Percentiles rank a stretch among this genome's conserved stretches.
phyloP scores from a whole-genome alignment of 169 alveolate genomes.

The Blepharisma undulans region DNA sequence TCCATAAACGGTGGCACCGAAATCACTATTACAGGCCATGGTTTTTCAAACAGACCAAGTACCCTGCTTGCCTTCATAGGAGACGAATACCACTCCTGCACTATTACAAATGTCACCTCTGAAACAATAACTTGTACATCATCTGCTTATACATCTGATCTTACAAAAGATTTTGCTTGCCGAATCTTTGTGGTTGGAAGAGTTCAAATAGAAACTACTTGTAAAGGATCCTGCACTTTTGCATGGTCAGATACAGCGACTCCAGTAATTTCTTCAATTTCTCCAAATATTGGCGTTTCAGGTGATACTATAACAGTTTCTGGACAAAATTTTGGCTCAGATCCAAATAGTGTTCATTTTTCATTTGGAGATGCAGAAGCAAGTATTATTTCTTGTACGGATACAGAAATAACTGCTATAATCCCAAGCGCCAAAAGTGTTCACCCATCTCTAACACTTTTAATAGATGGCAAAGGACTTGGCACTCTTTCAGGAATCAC shows the following conservation, averaged over 20 bases:
- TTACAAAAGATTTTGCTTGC: not conserved
- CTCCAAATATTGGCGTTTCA: not conserved
- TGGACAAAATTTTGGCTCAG: slow-evolving; percentile 13
- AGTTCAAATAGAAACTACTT: not conserved
- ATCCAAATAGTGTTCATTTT: not conserved
- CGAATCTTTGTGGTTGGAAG: slow-evolving; percentile 25
- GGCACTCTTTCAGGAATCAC: not conserved
- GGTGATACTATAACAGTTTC: not conserved
- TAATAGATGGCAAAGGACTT: not conserved
- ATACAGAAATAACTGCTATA: not conserved
- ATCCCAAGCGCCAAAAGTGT: not conserved
- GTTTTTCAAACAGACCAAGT: not conserved
- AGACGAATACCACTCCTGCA: not conserved
- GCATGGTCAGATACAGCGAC: not conserved
- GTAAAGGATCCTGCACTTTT: not conserved
- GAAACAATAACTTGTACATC: not conserved
- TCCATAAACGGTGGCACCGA: slow-evolving; percentile 17
- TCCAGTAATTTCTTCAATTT: not conserved
- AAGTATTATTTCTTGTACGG: not conserved
- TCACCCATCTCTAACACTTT: not conserved
- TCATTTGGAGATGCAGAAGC: not conserved
- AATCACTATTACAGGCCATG: slow-evolving; percentile 16
- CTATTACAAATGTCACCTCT: not conserved
- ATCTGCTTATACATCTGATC: not conserved
- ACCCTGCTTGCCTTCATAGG: not conserved